phyloP scores from a whole-genome alignment of 257 asterid species.

The Cordia subcordata region DNA sequence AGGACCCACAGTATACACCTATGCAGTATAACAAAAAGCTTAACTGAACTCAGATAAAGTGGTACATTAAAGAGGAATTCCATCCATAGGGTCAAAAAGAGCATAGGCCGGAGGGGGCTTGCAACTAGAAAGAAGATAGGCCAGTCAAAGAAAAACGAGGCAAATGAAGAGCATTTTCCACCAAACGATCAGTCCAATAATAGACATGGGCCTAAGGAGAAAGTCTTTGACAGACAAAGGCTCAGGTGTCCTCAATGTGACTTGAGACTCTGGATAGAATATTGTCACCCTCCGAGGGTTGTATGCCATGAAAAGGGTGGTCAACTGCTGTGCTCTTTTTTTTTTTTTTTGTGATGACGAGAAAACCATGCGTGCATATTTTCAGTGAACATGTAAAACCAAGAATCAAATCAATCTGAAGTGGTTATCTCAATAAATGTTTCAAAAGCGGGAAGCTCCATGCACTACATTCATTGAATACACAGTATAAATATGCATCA shows the following conservation, averaged over 20 bases:
- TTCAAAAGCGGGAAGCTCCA: not conserved
- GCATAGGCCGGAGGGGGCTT: not conserved
- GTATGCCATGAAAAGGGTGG: not conserved
- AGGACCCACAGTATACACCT: conserved; percentile 98
- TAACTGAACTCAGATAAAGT: conserved; percentile 5
- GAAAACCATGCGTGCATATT: not conserved
- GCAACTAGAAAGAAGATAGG: not conserved
- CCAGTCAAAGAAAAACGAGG: too few species aligned
- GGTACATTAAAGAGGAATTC: conserved; percentile 1
- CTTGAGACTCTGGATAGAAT: not conserved
- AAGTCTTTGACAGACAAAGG: not conserved
- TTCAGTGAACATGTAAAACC: not conserved
- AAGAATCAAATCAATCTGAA: not conserved
- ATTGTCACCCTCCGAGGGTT: not conserved
- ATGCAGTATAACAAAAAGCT: conserved; percentile 10
- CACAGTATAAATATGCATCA: not conserved
- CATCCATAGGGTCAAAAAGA: conserved; percentile 3
- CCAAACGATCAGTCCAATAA: too few species aligned
- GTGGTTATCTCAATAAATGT: not conserved
- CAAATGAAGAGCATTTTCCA: conserved; percentile 1
- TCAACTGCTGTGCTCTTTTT: not conserved
- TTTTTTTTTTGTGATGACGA: not conserved
- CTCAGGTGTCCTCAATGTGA: not conserved
- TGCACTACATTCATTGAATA: not conserved
- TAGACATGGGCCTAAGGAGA: too few species aligned